Conservation (phyloP, 2,329 filamentous ascomycete species). For the Colletotrichum endophyticum region DNA sequence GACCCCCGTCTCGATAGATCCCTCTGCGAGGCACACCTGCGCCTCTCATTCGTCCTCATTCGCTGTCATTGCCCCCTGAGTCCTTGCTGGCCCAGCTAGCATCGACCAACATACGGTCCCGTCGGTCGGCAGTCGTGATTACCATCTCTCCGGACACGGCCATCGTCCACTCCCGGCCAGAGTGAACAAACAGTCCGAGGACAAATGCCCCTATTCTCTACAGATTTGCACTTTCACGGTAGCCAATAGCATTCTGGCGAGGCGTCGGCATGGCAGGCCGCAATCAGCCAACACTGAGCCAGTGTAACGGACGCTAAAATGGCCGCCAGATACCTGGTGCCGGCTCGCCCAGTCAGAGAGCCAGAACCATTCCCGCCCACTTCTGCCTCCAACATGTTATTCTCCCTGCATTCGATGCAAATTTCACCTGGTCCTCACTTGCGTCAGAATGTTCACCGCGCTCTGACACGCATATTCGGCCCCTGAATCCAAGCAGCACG, state of each 20-base stretch:
- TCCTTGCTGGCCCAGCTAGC: not conserved
- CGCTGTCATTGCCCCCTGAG: not conserved
- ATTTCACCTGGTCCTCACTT: not conserved
- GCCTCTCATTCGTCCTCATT: not conserved
- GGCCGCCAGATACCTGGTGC: not conserved
- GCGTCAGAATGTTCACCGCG: not conserved
- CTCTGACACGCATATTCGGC: not conserved
- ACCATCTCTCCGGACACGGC: not conserved
- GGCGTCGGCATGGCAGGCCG: not conserved
- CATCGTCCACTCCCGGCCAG: not conserved
- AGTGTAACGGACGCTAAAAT: slow-evolving; percentile 11
- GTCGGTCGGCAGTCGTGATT: not conserved
- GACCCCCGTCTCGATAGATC: not conserved
- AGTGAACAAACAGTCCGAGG: not conserved
- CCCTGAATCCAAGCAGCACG: not conserved
- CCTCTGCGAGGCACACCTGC: not conserved
- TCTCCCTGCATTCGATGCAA: slow-evolving; percentile 11
- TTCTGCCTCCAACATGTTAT: slow-evolving; percentile 2
- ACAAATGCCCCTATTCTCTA: slow-evolving; percentile 1
- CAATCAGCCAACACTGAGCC: not conserved
- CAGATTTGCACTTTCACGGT: not conserved
- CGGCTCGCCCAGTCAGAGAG: not conserved
- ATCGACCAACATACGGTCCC: not conserved
- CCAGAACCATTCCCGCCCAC: not conserved
- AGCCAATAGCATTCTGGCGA: not conserved